Evolutionary conservation across 768 basidiomycete species (phyloP), one percentile per base, ranked within the genome.

Genomic region (Phaeotremella fagi): DNA sequence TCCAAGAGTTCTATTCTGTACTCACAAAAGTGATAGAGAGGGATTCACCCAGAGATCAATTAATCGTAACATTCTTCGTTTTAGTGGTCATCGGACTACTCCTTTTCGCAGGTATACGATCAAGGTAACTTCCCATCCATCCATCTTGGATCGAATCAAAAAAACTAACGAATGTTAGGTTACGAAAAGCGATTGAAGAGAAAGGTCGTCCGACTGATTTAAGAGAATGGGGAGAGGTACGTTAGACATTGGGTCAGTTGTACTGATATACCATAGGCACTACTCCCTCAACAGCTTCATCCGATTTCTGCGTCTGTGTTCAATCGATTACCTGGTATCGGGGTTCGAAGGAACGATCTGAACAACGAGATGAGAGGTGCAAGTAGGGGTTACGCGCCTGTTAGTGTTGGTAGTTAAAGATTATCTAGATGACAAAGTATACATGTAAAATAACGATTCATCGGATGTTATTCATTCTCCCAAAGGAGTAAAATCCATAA

Each of bases 21-120:
- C 16, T 14, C 26, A 25, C 38, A 53, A 14, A 20, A 24, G 6
- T 49, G 36, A 25, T 9, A 94, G 90, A 92, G 78, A 83, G 91
- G 57, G 90, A 94, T 78, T 91, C 88, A 18, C 91, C 91, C n/a
- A 77, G 90, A 72, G 91, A 95, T 76, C 90, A 94, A 70, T 79
- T 92, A 25, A 86, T 94, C 27, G 91, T 94, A 42, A 90, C 90
- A 16, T 78, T 92, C 47, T 95, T 94, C 78, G 78, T 94, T 25
- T 76, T 95, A 59, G 87, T 84, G 26, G 85, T 95, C 24, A 85
- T 92, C 62, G 89, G 88, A 20, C 80, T 94, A 52, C 77, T 94
- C 37, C 78, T 94, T 23, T 85, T 82, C 46, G 88, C 89, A 28
- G 88, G 88, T 14, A 82, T 94, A 67, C 50, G 70, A 24, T 48